These are phyloP conservation scores for Dysphania ambrosioides DNA, from an alignment of 148 eudicot species.

Conservation along the genomic window DNA sequence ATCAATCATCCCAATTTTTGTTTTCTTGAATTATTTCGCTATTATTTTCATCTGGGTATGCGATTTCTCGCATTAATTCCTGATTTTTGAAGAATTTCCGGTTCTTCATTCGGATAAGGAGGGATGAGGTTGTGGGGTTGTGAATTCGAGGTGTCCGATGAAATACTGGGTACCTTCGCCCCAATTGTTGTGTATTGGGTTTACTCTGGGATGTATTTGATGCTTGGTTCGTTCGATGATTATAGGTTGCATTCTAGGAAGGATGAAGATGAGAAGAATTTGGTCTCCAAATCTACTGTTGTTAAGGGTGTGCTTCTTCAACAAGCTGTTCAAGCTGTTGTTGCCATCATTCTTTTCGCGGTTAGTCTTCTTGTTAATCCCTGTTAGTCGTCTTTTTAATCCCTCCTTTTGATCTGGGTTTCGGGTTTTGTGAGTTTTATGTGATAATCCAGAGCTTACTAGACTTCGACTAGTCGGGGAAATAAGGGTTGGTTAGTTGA, in stretches of 20 bases:
- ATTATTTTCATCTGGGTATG: slow-evolving; percentile 9
- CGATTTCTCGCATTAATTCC: not conserved
- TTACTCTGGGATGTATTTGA: slow-evolving; percentile 63
- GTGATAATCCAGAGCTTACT: too few relatives aligned
- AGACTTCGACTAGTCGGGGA: too few relatives aligned
- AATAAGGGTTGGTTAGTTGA: not conserved
- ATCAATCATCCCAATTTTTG: not conserved
- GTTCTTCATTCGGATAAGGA: not conserved
- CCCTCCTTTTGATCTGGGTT: slow-evolving; percentile 1
- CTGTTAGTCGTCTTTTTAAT: too few relatives aligned
- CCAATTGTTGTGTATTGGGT: slow-evolving; percentile 83
- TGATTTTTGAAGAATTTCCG: not conserved
- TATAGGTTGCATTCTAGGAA: slow-evolving; percentile 63
- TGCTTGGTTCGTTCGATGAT: slow-evolving; percentile 48
- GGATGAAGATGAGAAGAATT: slow-evolving; percentile 81
- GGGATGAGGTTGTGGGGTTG: slow-evolving; percentile 29
- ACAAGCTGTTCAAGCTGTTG: slow-evolving; percentile 67
- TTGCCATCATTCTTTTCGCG: slow-evolving; percentile 59
- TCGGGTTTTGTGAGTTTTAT: not conserved
- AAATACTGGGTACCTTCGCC: slow-evolving; percentile 66
- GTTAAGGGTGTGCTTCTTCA: slow-evolving; percentile 83
- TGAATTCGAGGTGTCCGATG: slow-evolving; percentile 49
- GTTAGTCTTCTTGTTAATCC: slow-evolving; percentile 35
- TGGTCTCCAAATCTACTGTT: slow-evolving; percentile 56
- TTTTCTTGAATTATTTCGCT: not conserved